Evolutionary conservation across 2,329 filamentous ascomycete genomes (phyloP).

Genomic region (Diaporthe vaccinii): DNA sequence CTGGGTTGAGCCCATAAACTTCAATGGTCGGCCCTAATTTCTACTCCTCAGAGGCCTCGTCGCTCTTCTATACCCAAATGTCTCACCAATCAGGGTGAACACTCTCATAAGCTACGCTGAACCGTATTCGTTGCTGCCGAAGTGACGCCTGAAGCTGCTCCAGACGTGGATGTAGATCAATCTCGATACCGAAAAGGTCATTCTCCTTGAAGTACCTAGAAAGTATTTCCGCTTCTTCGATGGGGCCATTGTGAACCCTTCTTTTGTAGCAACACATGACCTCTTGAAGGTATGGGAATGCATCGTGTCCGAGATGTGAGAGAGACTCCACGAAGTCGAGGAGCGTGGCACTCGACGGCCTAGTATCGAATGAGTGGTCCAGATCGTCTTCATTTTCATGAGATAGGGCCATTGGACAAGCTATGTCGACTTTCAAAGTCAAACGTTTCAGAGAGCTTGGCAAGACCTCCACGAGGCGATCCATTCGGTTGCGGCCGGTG

Average conservation of each 20-base stretch:
- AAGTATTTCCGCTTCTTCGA: background rate
- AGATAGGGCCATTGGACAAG: background rate
- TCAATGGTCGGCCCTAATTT: no score
- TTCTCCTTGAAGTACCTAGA: background rate
- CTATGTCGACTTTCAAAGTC: background rate
- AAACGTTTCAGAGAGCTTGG: background rate
- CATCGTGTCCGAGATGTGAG: background rate
- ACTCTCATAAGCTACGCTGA: background rate
- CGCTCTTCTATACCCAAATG: no score
- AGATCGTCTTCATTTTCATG: background rate
- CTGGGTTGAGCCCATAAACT: no score
- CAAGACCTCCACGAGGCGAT: background rate
- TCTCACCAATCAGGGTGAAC: no score
- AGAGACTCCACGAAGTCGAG: background rate
- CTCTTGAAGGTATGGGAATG: background rate
- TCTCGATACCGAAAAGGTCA: background rate
- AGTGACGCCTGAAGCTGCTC: background rate
- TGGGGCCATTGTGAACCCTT: background rate
- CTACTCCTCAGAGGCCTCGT: no score
- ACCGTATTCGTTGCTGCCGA: no score
- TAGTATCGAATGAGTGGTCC: no score
- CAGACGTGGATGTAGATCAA: fast-evolving
- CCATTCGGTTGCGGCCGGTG: background rate
- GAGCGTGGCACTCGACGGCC: fast-evolving
- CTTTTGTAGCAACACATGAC: background rate